phyloP scores from a whole-genome alignment of 495 filamentous ascomycete genomes.

The Xeromyces bisporus region DNA sequence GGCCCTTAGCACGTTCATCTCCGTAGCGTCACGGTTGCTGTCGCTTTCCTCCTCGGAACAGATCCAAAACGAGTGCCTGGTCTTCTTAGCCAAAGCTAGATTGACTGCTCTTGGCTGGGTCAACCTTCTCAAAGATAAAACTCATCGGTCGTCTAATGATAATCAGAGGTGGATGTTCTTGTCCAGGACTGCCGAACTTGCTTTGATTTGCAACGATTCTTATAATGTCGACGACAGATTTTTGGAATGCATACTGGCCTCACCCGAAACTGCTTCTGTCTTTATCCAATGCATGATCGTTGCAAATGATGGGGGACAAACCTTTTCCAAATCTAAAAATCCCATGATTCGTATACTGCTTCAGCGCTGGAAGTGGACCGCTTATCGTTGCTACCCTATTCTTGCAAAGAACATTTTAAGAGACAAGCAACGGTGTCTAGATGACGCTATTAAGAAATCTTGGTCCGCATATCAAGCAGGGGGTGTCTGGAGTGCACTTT shows the following conservation, averaged over 20 bases:
- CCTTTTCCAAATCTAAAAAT: slow-evolving; percentile 1
- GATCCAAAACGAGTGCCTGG: slow-evolving; percentile 4
- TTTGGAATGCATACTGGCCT: slow-evolving; percentile 4
- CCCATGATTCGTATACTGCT: slow-evolving; percentile 9
- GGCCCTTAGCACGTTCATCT: slow-evolving; percentile 20
- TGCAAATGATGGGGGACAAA: slow-evolving; percentile 15
- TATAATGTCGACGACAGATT: slow-evolving; percentile 17
- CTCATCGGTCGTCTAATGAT: slow-evolving; percentile 4
- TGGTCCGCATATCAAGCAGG: slow-evolving; percentile 21
- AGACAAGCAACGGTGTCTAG: too few relatives aligned
- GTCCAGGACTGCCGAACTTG: slow-evolving; percentile 13
- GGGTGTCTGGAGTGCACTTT: slow-evolving; percentile 14
- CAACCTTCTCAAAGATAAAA: slow-evolving; percentile 3
- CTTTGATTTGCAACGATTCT: slow-evolving; percentile 17
- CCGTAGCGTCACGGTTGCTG: slow-evolving; percentile 18
- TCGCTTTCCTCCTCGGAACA: slow-evolving; percentile 11
- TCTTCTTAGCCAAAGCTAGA: slow-evolving; percentile 2
- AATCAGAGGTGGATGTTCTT: slow-evolving; percentile 8
- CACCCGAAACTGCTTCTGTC: slow-evolving; percentile 14
- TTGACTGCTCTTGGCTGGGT: slow-evolving; percentile 6
- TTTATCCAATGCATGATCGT: slow-evolving; percentile 23
- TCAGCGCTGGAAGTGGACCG: slow-evolving; percentile 13
- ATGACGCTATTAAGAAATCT: slow-evolving; percentile 16
- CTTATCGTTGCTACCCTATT: slow-evolving; percentile 6
- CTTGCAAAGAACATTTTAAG: slow-evolving; percentile 3